Evolutionary conservation across 805 yeast genomes (phyloP).

Genomic region (Ascoidea tarda): DNA sequence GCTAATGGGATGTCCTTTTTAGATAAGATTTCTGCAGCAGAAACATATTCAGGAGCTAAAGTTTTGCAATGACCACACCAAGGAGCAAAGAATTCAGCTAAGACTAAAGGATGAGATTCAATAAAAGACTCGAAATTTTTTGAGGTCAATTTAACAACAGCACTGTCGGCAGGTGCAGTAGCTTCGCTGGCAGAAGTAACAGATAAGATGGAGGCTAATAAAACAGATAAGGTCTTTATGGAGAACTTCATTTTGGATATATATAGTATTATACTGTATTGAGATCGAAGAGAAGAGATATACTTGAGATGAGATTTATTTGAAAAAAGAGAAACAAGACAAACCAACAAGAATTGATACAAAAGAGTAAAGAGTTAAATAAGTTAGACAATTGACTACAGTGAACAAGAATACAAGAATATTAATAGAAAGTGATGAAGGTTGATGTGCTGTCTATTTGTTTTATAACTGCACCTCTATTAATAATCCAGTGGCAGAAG

Average conservation of each 20-base stretch:
- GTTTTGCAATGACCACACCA: constrained; percentile 98
- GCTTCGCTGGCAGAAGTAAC: constrained; percentile 40
- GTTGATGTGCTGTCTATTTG: no score
- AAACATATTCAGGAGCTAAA: constrained; percentile 65
- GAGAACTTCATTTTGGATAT: constrained; percentile 22
- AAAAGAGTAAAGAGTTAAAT: no score
- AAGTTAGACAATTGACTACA: no score
- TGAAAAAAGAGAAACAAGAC: no score
- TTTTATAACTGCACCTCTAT: no score
- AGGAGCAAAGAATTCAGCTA: constrained; percentile 86
- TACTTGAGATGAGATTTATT: no score
- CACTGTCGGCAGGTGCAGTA: constrained; percentile 68
- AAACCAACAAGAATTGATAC: no score
- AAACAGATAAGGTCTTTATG: constrained; percentile 23
- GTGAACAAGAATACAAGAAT: no score
- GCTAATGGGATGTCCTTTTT: constrained; percentile 58
- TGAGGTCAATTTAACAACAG: constrained; percentile 67
- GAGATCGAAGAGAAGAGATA: no score
- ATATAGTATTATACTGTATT: no score
- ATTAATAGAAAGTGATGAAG: no score
- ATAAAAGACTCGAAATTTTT: constrained; percentile 55
- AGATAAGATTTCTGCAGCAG: constrained; percentile 54
- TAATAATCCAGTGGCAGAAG: no score
- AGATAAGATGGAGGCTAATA: constrained; percentile 23
- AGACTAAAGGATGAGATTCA: constrained; percentile 58